Conservation (phyloP, 768 basidiomycete species). For the Collybiopsis confluens region DNA sequence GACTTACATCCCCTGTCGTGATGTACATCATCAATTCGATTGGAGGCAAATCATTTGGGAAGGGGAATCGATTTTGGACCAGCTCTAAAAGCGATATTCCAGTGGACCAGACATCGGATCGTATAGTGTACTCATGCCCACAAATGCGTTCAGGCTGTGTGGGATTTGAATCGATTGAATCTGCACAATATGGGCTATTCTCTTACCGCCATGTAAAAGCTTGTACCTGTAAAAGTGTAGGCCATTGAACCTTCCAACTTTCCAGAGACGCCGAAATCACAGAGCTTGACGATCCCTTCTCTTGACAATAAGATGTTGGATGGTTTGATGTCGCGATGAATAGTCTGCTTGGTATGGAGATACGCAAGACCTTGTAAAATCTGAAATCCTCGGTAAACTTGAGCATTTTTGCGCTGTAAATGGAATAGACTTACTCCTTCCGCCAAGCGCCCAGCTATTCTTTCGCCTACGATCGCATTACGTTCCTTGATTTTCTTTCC, state of each 20-base stretch:
- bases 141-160: conserved; percentile 88
- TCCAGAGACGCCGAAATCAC: conserved; percentile 97
- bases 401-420: conserved; percentile 4
- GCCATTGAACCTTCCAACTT: conserved; percentile 89
- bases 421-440: conserved; percentile 66
- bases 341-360: conserved; percentile 85
- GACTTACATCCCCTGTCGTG: conserved; percentile 67
- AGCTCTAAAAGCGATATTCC: conserved; percentile 94
- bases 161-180: conserved; percentile 4
- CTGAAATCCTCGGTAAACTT: conserved; percentile 31
- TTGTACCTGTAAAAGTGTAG: conserved; percentile 96
- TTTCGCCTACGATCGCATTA: conserved; percentile 77
- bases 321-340: conserved; percentile 95
- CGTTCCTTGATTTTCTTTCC: conserved; percentile 79
- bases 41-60: conserved; percentile 86
- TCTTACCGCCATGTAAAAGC: conserved; percentile 98
- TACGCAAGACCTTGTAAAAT: conserved; percentile 91
- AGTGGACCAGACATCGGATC: conserved; percentile 97
- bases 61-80: conserved; percentile 92
- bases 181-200: conserved; percentile 1
- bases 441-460: conserved; percentile 86
- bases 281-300: conserved; percentile 87
- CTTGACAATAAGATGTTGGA: conserved; percentile 88
- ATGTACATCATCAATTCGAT: conserved; percentile 94
- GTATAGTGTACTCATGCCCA: conserved; percentile 88